Evolutionary conservation across 495 filamentous ascomycete species (phyloP).

Genomic region (Penicillium crystallinum): DNA sequence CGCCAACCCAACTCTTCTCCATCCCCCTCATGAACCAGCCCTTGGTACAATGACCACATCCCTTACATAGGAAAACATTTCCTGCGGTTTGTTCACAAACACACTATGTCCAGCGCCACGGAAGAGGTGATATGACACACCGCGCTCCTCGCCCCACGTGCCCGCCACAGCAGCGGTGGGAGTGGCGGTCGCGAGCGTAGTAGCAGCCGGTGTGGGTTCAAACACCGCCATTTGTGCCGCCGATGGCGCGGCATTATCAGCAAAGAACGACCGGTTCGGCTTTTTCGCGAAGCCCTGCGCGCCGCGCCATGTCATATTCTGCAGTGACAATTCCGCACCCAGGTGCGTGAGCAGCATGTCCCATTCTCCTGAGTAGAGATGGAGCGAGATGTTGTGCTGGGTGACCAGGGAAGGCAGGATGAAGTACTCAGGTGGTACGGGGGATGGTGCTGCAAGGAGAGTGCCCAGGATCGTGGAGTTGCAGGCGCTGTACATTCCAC

Average conservation of each 20-base stretch:
- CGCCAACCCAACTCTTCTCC: neutral
- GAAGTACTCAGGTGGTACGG: slow-evolving; percentile 25
- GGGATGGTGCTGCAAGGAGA: slow-evolving; percentile 15
- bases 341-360: slow-evolving; percentile 40
- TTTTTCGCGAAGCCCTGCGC: slow-evolving; percentile 25
- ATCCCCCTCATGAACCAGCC: neutral
- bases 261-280: slow-evolving; percentile 18
- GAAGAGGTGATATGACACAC: slow-evolving; percentile 36
- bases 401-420: slow-evolving; percentile 33
- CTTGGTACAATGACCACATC: slow-evolving; percentile 30
- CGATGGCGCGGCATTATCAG: slow-evolving; percentile 21
- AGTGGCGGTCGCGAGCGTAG: neutral
- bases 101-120: slow-evolving; percentile 33
- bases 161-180: slow-evolving; percentile 15
- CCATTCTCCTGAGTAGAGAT: slow-evolving; percentile 37
- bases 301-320: slow-evolving; percentile 40
- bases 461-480: slow-evolving; percentile 26
- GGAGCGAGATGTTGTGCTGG: slow-evolving; percentile 29
- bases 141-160: slow-evolving; percentile 27
- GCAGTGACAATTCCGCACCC: slow-evolving; percentile 33
- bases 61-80: slow-evolving; percentile 39
- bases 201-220: neutral
- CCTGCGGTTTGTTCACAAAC: slow-evolving; percentile 28
- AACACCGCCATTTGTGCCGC: neutral
- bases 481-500: slow-evolving; percentile 25